A percentile compares a stretch with the other conserved stretches of the same genome.
Conservation (phyloP, 2,329 filamentous ascomycete species). For the Metarhizium anisopliae region DNA sequence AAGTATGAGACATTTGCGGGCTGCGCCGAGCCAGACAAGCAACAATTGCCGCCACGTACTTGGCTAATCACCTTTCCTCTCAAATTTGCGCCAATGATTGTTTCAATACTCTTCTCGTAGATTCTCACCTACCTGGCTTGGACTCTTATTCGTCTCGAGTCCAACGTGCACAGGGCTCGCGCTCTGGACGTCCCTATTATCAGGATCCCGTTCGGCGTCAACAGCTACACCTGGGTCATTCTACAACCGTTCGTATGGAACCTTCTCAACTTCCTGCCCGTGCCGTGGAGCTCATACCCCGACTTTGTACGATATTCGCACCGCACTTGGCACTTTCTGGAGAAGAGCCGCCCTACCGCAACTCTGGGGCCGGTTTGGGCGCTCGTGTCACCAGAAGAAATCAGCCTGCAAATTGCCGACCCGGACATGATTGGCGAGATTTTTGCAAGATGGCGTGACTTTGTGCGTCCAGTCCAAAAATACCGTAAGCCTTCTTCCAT, state of each 20-base stretch:
- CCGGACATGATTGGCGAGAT: conserved; percentile 1
- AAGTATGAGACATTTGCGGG: too few species aligned
- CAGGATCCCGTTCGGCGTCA: not conserved
- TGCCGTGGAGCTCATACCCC: not conserved
- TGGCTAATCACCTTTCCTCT: too few species aligned
- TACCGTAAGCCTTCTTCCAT: not conserved
- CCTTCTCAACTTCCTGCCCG: not conserved
- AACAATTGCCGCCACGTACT: too few species aligned
- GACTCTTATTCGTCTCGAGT: not conserved
- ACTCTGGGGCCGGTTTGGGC: not conserved
- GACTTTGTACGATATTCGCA: not conserved
- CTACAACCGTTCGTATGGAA: not conserved
- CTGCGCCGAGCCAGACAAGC: too few species aligned
- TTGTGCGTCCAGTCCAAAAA: conserved; percentile 3
- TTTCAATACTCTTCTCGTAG: too few species aligned
- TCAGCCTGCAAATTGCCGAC: not conserved
- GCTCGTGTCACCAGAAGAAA: not conserved
- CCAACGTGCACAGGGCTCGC: not conserved
- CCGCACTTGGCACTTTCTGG: not conserved
- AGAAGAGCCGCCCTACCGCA: not conserved
- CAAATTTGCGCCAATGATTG: too few species aligned
- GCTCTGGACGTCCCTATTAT: not conserved
- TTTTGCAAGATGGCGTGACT: conserved; percentile 1
- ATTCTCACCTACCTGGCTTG: not conserved
- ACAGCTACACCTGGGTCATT: conserved; percentile 17